These are phyloP conservation scores for Solanum pinnatisectum DNA, from an alignment of 257 asterid species.

Conservation along the genomic window DNA sequence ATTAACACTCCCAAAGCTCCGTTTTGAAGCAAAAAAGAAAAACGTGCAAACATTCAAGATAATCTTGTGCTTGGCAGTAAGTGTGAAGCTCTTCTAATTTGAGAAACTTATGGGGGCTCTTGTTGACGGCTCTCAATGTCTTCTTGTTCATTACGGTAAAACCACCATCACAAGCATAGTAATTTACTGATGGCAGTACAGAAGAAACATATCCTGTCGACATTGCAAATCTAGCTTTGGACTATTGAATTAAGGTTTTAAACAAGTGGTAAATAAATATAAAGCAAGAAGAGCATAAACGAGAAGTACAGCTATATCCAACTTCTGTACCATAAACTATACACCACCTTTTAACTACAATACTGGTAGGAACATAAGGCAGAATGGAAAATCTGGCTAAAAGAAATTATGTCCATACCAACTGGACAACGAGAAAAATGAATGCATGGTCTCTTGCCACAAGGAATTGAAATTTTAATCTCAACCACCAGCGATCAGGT, in stretches of 20 bases:
- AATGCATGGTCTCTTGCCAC: slow-evolving; percentile 95
- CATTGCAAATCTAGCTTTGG: neutral
- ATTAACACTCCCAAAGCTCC: neutral
- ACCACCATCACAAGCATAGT: neutral
- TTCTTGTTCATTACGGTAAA: neutral
- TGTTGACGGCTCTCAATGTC: neutral
- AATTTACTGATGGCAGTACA: neutral
- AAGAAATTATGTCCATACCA: slow-evolving; percentile 42
- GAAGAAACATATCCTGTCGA: neutral
- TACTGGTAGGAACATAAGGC: neutral
- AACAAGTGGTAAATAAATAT: neutral
- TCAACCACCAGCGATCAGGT: slow-evolving; percentile 98
- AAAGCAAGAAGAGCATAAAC: neutral
- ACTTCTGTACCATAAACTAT: neutral
- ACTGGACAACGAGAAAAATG: slow-evolving; percentile 86
- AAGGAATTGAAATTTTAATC: slow-evolving; percentile 91
- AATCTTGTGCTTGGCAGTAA: neutral
- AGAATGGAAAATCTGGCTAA: neutral
- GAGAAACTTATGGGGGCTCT: neutral
- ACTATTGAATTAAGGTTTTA: neutral
- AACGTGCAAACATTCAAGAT: neutral
- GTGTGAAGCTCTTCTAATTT: neutral
- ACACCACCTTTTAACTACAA: neutral
- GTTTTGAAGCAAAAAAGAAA: neutral
- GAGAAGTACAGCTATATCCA: neutral